These are phyloP conservation scores for Barnettozyma siamensis DNA, from an alignment of 805 yeast species.

Conservation along the genomic window DNA sequence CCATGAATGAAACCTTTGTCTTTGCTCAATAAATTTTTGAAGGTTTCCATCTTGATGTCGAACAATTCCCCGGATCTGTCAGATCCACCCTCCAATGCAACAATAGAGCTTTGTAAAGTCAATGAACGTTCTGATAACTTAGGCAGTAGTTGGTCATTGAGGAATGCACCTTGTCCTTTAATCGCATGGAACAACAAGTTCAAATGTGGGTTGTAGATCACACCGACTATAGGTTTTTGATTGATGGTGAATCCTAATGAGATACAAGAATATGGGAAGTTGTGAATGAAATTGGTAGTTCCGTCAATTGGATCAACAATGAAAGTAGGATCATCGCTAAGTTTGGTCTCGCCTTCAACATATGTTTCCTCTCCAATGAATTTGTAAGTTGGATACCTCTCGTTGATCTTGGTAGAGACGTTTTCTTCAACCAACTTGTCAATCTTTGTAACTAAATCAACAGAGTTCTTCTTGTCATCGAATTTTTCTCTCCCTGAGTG, in stretches of 20 bases:
- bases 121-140: slow-evolving; percentile 30
- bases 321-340: slow-evolving; percentile 52
- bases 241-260: slow-evolving; percentile 51
- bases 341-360: slow-evolving; percentile 39
- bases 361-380: slow-evolving; percentile 62
- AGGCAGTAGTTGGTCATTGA: slow-evolving; percentile 38
- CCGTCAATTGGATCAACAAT: slow-evolving; percentile 65
- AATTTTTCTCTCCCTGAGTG: slow-evolving; percentile 44
- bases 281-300: slow-evolving; percentile 59
- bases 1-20: slow-evolving; percentile 59
- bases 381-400: slow-evolving; percentile 40
- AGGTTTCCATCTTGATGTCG: slow-evolving; percentile 43
- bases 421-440: slow-evolving; percentile 49
- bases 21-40: slow-evolving; percentile 38
- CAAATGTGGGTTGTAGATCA: slow-evolving; percentile 56
- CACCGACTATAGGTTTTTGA: slow-evolving; percentile 52
- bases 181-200: slow-evolving; percentile 49
- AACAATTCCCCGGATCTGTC: slow-evolving; percentile 50
- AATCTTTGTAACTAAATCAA: slow-evolving; percentile 56
- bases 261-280: slow-evolving; percentile 56
- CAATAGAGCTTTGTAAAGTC: slow-evolving; percentile 43
- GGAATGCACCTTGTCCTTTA: slow-evolving; percentile 48
- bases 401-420: slow-evolving; percentile 32
- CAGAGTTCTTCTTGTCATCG: slow-evolving; percentile 55
- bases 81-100: slow-evolving; percentile 58